Percentiles rank a stretch among this genome's conserved stretches.
Evolutionary conservation across 371 early-diverging fungal species (phyloP).

Genomic region (Mortierella sp.): DNA sequence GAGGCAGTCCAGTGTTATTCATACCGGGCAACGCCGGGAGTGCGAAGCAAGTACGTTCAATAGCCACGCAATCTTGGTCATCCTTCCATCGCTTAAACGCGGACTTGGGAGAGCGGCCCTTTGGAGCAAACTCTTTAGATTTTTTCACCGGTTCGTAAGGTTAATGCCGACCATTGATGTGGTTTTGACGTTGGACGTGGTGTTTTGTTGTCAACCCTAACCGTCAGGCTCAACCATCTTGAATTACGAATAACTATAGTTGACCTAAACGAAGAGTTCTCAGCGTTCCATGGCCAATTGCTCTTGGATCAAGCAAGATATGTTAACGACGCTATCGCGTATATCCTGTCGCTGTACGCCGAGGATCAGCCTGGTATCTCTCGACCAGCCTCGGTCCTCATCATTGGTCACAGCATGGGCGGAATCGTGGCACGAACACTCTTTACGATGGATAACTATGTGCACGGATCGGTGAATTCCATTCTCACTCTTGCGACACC

Average conservation of each 20-base stretch:
- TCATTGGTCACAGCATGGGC: conserved; percentile 97
- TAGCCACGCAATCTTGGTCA: conserved; percentile 78
- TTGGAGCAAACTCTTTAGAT: conserved; percentile 71
- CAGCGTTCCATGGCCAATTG: conserved; percentile 85
- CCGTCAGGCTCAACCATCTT: too few species aligned
- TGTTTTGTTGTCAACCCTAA: too few species aligned
- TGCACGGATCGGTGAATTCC: conserved; percentile 78
- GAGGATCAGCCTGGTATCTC: conserved; percentile 35
- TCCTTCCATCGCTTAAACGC: conserved; percentile 63
- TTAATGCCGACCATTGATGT: too few species aligned
- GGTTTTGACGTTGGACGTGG: too few species aligned
- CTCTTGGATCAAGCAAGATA: conserved; percentile 87
- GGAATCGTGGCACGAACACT: conserved; percentile 92
- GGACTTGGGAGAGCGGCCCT: conserved; percentile 40
- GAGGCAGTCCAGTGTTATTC: conserved; percentile 89
- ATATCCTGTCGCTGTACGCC: conserved; percentile 79
- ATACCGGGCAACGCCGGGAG: conserved; percentile 97
- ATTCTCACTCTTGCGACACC: conserved; percentile 94
- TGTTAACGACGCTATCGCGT: conserved; percentile 86
- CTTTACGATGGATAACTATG: conserved; percentile 75
- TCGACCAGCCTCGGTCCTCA: conserved; percentile 77
- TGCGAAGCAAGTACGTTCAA: conserved; percentile 87
- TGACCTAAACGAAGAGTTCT: conserved; percentile 92
- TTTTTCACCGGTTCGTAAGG: conserved; percentile 79
- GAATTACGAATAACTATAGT: conserved; percentile 59